A percentile compares a stretch with the other conserved stretches of the same genome.
phyloP scores from a whole-genome alignment of 805 yeast genomes.

The Ogataea zsoltii region DNA sequence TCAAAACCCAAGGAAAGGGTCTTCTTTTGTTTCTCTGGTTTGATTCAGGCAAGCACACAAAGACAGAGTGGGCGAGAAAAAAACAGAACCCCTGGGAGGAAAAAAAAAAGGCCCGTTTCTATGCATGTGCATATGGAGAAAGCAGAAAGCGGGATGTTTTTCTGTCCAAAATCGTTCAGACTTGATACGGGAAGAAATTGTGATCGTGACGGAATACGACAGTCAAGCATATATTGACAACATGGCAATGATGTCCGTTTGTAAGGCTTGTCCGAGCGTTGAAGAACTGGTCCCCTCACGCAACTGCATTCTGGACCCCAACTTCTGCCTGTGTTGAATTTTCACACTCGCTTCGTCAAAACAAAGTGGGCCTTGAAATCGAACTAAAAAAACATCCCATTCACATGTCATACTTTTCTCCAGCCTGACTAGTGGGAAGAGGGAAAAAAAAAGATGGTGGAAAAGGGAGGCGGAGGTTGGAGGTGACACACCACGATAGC shows the following conservation, averaged over 20 bases:
- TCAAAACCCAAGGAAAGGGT: slow-evolving; percentile 15
- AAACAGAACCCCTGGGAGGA: slow-evolving; percentile 1
- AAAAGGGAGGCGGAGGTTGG: slow-evolving; percentile 13
- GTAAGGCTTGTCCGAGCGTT: neutral
- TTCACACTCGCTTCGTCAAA: neutral
- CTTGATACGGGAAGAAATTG: neutral
- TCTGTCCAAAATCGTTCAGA: neutral
- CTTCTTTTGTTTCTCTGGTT: slow-evolving; percentile 6
- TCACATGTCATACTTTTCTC: neutral
- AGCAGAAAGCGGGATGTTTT: too few relatives aligned
- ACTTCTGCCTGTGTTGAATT: neutral
- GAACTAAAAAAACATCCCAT: neutral
- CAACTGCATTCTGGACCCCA: slow-evolving; percentile 2
- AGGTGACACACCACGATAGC: slow-evolving; percentile 20
- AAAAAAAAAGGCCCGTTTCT: slow-evolving; percentile 7
- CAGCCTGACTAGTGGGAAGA: neutral
- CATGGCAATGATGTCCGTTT: neutral
- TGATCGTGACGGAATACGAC: slow-evolving; percentile 7
- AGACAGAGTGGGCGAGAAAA: neutral
- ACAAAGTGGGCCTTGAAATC: neutral
- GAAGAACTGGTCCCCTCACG: neutral
- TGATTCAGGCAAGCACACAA: neutral
- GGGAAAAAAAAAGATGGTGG: neutral
- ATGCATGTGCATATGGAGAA: neutral
- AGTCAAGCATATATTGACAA: slow-evolving; percentile 1